Evolutionary conservation across 306 rosid species (phyloP), one percentile per base, ranked within the genome.

Genomic region (Gastrolobium villosum): DNA sequence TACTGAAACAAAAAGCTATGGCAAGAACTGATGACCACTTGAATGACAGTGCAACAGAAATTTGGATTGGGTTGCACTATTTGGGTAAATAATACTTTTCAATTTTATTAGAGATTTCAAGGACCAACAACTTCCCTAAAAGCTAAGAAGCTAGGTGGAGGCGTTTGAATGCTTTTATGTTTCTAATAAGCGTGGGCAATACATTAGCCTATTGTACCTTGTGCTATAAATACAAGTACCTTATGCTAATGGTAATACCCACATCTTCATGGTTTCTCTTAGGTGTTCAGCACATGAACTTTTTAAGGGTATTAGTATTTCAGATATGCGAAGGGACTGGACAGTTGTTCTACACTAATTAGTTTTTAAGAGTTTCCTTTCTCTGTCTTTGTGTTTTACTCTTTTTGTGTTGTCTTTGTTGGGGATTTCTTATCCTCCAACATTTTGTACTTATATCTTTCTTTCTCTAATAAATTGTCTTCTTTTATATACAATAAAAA

Each of bases 41-140:
- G 70, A 66, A 66, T 31, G 36, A 4, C 14, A 39, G 55, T 5
- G 72, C 26, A 10, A 15, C 72, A 43, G 36, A 66, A 28, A 44
- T 66, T 66, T 66, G 10, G 39, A 66, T 66, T 66, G 34, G 55
- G 55, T 43, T 44, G 44, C 37, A 43, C 4, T 26, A 28, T 65
- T 65, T 43, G 54, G 40, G 55, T 10, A 66, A 66, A 43, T 30
- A 44, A 26, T 36, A 32, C 8, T 26, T 66, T 41, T 10, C 10
- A 6, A n/a, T 40, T 39, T 15, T 40, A 40, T 64, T 65, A 64
- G 50, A 40, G 1, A 40, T 65, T 15, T 65, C 52, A 65, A 65
- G 36, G 52, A 15, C 34, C 8, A 40, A 9, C 37, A 40, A 9
- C 37, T 15, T 32, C 41, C 37, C 71, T 65, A 43, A 8, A 39